These are phyloP conservation scores for Chlorociboria aeruginascens DNA, from an alignment of 495 filamentous ascomycete genomes.

Conservation along the genomic window DNA sequence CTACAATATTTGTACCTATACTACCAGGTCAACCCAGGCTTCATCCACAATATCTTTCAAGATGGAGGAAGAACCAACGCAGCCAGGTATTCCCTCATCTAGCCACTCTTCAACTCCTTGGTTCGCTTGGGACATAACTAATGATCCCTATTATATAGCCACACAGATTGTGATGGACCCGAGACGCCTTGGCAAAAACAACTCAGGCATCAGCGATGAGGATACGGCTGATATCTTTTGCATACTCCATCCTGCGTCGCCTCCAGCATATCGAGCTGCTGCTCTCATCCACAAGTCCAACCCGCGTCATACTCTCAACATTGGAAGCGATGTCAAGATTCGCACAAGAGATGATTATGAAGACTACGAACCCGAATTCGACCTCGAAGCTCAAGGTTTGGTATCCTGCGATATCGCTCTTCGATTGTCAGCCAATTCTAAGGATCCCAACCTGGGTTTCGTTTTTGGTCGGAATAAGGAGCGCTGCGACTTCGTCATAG, in stretches of 20 bases:
- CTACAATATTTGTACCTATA: background rate
- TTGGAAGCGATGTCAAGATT: slow-evolving; percentile 16
- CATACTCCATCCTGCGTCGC: slow-evolving; percentile 70
- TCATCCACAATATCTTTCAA: slow-evolving; percentile 2
- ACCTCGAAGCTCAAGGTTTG: slow-evolving; percentile 37
- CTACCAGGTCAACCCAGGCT: background rate
- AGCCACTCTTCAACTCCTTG: background rate
- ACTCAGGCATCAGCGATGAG: slow-evolving; percentile 61
- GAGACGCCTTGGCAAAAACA: slow-evolving; percentile 55
- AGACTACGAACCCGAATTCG: slow-evolving; percentile 38
- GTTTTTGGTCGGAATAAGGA: slow-evolving; percentile 64
- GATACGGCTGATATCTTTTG: slow-evolving; percentile 83
- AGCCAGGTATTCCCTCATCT: slow-evolving; percentile 17
- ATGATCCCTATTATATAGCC: slow-evolving; percentile 23
- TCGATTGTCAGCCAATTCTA: slow-evolving; percentile 59
- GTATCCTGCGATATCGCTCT: slow-evolving; percentile 55
- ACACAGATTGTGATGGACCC: slow-evolving; percentile 79
- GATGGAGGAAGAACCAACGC: slow-evolving; percentile 28
- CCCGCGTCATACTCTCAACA: slow-evolving; percentile 46
- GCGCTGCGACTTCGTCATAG: slow-evolving; percentile 65
- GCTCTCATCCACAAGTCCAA: slow-evolving; percentile 33
- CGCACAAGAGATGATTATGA: slow-evolving; percentile 26
- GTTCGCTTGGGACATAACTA: background rate
- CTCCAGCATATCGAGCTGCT: slow-evolving; percentile 57
- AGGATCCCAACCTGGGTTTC: slow-evolving; percentile 56